Base-by-base conservation (phyloP, 331 rosid genomes). In the Telfairia occidentalis region DNA sequence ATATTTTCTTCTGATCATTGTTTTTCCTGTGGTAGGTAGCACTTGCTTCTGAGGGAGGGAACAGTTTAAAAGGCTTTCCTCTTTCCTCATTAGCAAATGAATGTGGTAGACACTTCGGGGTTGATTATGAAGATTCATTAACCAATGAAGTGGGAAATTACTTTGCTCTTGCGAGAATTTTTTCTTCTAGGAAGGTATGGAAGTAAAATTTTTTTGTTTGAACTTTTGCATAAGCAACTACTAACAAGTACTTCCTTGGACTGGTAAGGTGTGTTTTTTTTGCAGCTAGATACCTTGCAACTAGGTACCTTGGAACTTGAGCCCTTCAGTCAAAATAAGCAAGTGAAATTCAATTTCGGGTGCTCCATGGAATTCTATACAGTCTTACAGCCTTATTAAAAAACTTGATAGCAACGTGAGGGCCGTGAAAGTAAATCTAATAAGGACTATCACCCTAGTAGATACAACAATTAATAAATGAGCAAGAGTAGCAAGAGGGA, bases 101-200 rank as follows among this genome's bases (percentile, higher is more conserved):
- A 76, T 90, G 84, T 66, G 86, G 76, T 2, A 77, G 82, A 72
- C 80, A 76, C 76, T 75, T 84, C 9, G 89, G 89, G 54, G 38
- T 83, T 77, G 86, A 84, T 73, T 30, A n/a, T 52, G 58, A 64
- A 52, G 72, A 82, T 23, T 73, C 24, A 7, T 26, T 71, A 7
- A 70, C 49, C 59, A 40, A 80, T 57, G 87, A 78, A 59, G 84
- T 81, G 0, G 98, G 97, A 72, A 87, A 81, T 72, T 89, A 82
- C 81, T 94, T 94, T 80, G 88, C 87, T 60, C 86, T 94, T 78
- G 96, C 97, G 23, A 83, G 85, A 2, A 82, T 88, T 46, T 89
- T 81, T 66, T 85, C 94, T 50, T 89, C 95, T 54, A 81, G 74
- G 34, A 91, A 94, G 98, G 98, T 94, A 75, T 67, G 90, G 66